These are phyloP conservation scores for Rhizopogon vinicolor DNA, from an alignment of 768 basidiomycete species.

Conservation along the genomic window DNA sequence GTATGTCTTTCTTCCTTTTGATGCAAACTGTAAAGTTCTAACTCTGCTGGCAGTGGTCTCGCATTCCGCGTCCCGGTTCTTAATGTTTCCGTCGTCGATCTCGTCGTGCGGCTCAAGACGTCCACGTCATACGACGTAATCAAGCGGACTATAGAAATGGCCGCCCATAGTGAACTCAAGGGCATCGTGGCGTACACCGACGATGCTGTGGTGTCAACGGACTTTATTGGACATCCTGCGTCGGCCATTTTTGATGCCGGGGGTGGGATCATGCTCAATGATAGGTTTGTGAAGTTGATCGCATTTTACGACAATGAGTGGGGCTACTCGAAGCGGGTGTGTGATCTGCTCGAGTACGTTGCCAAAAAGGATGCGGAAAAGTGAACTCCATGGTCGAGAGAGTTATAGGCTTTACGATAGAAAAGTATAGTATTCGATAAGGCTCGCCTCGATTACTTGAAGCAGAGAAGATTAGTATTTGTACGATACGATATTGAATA, in stretches of 20 bases:
- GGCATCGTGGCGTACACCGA: slow-evolving; percentile 85
- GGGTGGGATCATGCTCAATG: slow-evolving; percentile 84
- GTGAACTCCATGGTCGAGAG: no score
- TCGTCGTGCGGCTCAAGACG: slow-evolving; percentile 86
- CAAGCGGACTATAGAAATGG: slow-evolving; percentile 74
- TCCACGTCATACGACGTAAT: slow-evolving; percentile 79
- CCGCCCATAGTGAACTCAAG: slow-evolving; percentile 60
- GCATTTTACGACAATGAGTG: slow-evolving; percentile 88
- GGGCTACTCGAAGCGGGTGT: slow-evolving; percentile 89
- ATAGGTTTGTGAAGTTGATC: slow-evolving; percentile 90
- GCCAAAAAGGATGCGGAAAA: slow-evolving; percentile 61
- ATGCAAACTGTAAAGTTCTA: background rate
- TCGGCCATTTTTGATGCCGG: slow-evolving; percentile 87
- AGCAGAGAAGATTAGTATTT: no score
- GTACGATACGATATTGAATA: no score
- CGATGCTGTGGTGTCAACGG: slow-evolving; percentile 83
- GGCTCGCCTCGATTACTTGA: no score
- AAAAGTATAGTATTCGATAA: no score
- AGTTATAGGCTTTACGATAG: background rate
- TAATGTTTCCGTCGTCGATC: slow-evolving; percentile 93
- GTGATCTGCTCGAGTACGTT: slow-evolving; percentile 80
- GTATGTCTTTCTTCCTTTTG: slow-evolving; percentile 30
- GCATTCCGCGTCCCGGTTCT: slow-evolving; percentile 91
- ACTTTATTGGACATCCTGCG: slow-evolving; percentile 68
- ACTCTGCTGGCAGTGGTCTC: slow-evolving; percentile 51